Conservation (phyloP, 768 basidiomycete species). For the Boletus reticulatus region DNA sequence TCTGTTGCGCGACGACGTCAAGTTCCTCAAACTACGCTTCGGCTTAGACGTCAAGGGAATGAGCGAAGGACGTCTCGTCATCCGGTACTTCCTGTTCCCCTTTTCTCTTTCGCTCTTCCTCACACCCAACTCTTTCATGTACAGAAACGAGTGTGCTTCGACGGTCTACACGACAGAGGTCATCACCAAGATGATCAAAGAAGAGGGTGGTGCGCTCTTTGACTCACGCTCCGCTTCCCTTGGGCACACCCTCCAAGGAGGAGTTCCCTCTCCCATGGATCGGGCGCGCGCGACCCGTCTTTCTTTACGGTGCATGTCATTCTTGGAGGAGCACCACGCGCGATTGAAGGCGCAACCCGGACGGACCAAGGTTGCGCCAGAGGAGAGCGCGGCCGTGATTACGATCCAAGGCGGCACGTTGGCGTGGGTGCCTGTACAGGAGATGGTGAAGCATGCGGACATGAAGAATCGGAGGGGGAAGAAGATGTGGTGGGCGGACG, state of each 20-base stretch:
- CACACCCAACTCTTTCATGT: background rate
- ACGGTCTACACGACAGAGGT: constrained; percentile 88
- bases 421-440: constrained; percentile 79
- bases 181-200: constrained; percentile 90
- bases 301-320: constrained; percentile 89
- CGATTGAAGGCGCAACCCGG: constrained; percentile 47
- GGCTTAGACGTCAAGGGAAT: constrained; percentile 82
- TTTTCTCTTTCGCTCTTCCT: background rate
- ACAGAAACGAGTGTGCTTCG: constrained; percentile 84
- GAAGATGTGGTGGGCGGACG: constrained; percentile 71
- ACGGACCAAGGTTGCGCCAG: constrained; percentile 53
- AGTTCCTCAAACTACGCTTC: constrained; percentile 85
- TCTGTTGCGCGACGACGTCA: constrained; percentile 77
- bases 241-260: constrained; percentile 96
- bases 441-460: constrained; percentile 85
- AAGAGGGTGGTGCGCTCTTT: constrained; percentile 90
- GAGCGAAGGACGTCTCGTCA: constrained; percentile 90
- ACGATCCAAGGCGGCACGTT: constrained; percentile 84
- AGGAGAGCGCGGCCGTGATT: constrained; percentile 82
- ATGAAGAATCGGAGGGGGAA: constrained; percentile 87
- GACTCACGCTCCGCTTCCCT: constrained; percentile 95
- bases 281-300: constrained; percentile 88
- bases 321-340: constrained; percentile 82
- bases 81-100: constrained; percentile 55
- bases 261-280: constrained; percentile 92